Conservation (phyloP, 108 stramenopile species). For the Phaeodactylum tricornutum region DNA sequence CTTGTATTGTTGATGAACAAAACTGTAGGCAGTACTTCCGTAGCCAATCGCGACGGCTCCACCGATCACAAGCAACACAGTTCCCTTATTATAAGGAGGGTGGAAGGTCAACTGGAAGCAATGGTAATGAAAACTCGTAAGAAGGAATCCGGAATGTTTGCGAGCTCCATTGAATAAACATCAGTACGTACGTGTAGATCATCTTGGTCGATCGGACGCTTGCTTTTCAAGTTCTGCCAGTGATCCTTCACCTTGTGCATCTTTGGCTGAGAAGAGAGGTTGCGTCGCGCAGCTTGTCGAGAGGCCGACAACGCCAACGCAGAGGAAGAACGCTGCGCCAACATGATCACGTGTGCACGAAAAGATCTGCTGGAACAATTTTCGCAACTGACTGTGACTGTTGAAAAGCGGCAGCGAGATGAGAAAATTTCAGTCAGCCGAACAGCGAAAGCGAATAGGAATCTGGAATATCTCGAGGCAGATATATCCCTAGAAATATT, state of each 20-base stretch:
- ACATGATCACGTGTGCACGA: too few relatives aligned
- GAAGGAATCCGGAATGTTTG: constrained; percentile 4
- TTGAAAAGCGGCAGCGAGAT: too few relatives aligned
- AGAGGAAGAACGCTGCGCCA: not conserved
- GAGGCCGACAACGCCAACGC: constrained; percentile 1
- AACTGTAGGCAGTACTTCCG: constrained; percentile 58
- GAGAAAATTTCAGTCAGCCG: too few relatives aligned
- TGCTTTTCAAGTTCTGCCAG: constrained; percentile 48
- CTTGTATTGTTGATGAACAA: constrained; percentile 74
- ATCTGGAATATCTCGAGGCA: too few relatives aligned
- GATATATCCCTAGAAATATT: too few relatives aligned
- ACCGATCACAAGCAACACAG: constrained; percentile 5
- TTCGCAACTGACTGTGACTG: too few relatives aligned
- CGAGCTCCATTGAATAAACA: not conserved
- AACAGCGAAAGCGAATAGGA: too few relatives aligned
- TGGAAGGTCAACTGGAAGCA: constrained; percentile 27
- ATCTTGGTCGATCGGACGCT: constrained; percentile 51
- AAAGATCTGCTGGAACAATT: too few relatives aligned
- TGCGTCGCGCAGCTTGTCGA: constrained; percentile 19
- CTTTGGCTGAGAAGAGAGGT: constrained; percentile 49
- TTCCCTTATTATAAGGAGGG: constrained; percentile 30
- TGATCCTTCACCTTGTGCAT: constrained; percentile 72
- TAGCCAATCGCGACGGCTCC: constrained; percentile 9
- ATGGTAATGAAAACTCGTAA: constrained; percentile 5
- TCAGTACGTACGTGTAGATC: constrained; percentile 31